These are phyloP conservation scores for Omphalea diandra DNA, from an alignment of 441 rosid species.

Conservation along the genomic window DNA sequence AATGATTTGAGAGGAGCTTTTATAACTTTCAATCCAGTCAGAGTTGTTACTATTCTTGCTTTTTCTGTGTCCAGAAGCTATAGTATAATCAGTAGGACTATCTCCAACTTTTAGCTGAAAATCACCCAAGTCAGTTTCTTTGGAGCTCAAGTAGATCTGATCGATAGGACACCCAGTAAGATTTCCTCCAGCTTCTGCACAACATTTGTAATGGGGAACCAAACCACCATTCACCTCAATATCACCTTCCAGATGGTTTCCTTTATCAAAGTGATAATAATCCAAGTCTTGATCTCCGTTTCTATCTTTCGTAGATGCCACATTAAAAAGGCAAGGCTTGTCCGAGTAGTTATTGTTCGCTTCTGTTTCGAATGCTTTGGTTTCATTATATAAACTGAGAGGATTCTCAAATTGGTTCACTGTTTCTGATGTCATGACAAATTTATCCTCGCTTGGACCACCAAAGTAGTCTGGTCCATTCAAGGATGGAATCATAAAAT, in stretches of 20 bases:
- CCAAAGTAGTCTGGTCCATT: constrained; percentile 54
- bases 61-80: constrained; percentile 18
- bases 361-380: constrained; percentile 44
- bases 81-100: constrained; percentile 20
- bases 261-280: constrained; percentile 34
- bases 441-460: constrained; percentile 76
- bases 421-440: constrained; percentile 45
- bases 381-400: constrained; percentile 32
- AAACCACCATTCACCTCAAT: constrained; percentile 20
- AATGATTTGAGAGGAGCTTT: constrained; percentile 24
- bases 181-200: constrained; percentile 15
- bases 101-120: constrained; percentile 28
- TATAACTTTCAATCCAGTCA: constrained; percentile 34
- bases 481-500: constrained; percentile 68
- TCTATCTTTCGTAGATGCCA: constrained; percentile 23
- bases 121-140: constrained; percentile 29
- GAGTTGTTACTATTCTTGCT: constrained; percentile 21
- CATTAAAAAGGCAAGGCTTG: constrained; percentile 45
- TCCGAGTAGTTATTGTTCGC: constrained; percentile 46
- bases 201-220: constrained; percentile 24
- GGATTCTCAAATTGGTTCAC: constrained; percentile 43
- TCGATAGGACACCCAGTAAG: constrained; percentile 21
- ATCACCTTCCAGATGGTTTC: constrained; percentile 27
- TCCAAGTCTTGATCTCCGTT: constrained; percentile 21
- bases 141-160: constrained; percentile 25